Evolutionary conservation across 164 flowering plant genomes (phyloP).

Genomic region (Piper betle): DNA sequence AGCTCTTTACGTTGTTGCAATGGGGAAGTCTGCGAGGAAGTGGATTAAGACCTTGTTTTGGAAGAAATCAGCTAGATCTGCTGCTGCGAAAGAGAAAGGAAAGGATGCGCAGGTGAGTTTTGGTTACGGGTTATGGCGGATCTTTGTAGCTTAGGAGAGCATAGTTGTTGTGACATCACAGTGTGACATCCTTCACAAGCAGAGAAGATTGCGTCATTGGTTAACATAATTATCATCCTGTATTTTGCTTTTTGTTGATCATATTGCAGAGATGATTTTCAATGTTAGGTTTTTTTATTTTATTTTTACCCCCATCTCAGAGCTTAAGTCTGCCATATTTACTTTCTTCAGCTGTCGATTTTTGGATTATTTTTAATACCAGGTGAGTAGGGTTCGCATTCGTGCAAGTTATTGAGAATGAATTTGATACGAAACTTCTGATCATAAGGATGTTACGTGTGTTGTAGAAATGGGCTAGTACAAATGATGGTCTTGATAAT

Average conservation of each 20-base stretch:
- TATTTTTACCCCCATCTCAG: too few species aligned
- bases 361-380: too few species aligned
- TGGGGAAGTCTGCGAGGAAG: constrained; percentile 82
- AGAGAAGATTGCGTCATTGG: neutral
- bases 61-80: constrained; percentile 63
- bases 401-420: too few species aligned
- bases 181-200: too few species aligned
- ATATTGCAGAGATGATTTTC: too few species aligned
- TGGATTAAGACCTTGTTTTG: constrained; percentile 86
- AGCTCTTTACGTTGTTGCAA: constrained; percentile 6
- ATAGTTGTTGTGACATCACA: neutral
- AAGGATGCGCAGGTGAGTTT: constrained; percentile 23
- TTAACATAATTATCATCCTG: too few species aligned
- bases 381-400: too few species aligned
- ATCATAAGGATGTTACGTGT: neutral
- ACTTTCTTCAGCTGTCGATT: too few species aligned
- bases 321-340: too few species aligned
- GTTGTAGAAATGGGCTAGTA: constrained; percentile 18
- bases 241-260: too few species aligned
- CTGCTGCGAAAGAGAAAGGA: constrained; percentile 26
- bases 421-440: too few species aligned
- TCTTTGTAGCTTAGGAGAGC: neutral
- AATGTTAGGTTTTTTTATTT: too few species aligned
- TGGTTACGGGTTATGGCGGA: neutral
- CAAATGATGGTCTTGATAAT: constrained; percentile 25